phyloP scores from a whole-genome alignment of 352 stramenopile species.

The Phytophthora hibernalis region DNA sequence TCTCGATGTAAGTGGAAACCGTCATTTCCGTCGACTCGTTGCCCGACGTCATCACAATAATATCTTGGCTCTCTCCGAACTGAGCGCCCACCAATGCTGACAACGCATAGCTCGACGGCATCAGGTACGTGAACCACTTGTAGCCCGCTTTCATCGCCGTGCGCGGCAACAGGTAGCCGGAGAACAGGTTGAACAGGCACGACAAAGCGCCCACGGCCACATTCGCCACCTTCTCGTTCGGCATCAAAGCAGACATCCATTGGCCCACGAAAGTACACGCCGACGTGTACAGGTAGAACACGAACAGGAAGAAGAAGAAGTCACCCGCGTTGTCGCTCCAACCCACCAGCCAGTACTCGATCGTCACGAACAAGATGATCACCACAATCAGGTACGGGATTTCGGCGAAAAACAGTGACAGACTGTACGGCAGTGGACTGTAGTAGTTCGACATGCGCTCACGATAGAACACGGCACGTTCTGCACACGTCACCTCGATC shows the following conservation, averaged over 20 bases:
- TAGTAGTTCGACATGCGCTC: no score
- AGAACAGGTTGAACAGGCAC: slow-evolving; percentile 69
- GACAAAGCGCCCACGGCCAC: slow-evolving; percentile 70
- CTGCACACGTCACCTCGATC: no score
- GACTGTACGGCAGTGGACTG: no score
- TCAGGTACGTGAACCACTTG: slow-evolving; percentile 75
- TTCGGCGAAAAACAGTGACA: no score
- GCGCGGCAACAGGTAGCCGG: slow-evolving; percentile 56
- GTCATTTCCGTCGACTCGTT: slow-evolving; percentile 20
- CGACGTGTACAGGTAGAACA: slow-evolving; percentile 72
- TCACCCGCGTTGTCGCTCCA: no score
- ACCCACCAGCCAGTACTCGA: no score
- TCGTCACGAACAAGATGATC: no score
- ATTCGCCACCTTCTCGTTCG: slow-evolving; percentile 77
- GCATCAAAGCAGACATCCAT: slow-evolving; percentile 75
- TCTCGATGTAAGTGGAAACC: slow-evolving; percentile 42
- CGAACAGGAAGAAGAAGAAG: no score
- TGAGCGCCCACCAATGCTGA: slow-evolving; percentile 44
- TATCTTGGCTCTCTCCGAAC: slow-evolving; percentile 38
- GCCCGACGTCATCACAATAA: slow-evolving; percentile 21
- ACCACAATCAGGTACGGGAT: no score
- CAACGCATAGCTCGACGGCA: slow-evolving; percentile 65
- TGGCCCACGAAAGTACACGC: slow-evolving; percentile 68
- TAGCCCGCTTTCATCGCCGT: slow-evolving; percentile 64
- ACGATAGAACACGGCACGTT: no score